Conservation (phyloP, 208 protist species). For the Acanthamoeba divionensis region DNA sequence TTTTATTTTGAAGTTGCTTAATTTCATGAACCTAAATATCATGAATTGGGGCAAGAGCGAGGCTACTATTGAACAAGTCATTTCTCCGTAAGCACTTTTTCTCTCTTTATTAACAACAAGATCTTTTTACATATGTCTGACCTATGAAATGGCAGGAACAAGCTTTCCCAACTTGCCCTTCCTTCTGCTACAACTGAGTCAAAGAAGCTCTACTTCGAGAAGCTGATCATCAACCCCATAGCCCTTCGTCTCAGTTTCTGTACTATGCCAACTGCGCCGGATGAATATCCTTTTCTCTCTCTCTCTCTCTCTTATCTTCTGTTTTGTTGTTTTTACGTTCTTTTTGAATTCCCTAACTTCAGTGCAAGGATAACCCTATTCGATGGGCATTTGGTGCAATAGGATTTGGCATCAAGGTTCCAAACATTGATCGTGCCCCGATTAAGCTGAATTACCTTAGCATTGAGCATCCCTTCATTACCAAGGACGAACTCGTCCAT, state of each 20-base stretch:
- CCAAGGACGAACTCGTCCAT: constrained; percentile 43
- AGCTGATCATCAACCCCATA: constrained; percentile 55
- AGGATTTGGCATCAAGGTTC: constrained; percentile 54
- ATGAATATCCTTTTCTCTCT: not conserved
- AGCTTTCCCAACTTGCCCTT: not conserved
- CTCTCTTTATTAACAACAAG: not conserved
- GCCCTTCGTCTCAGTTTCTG: constrained; percentile 57
- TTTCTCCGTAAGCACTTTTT: not conserved
- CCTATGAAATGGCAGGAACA: not conserved
- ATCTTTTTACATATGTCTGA: not conserved
- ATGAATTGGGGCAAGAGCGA: constrained; percentile 13
- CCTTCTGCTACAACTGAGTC: constrained; percentile 17
- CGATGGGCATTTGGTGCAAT: constrained; percentile 49
- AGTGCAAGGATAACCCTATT: not conserved
- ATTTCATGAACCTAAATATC: constrained; percentile 46
- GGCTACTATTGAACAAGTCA: constrained; percentile 30
- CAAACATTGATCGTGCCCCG: constrained; percentile 68
- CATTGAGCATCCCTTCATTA: constrained; percentile 64
- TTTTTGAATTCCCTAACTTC: not conserved
- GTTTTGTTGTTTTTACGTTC: not conserved
- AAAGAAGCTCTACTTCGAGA: constrained; percentile 63
- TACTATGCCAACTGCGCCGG: not conserved
- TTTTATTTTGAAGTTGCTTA: constrained; percentile 39
- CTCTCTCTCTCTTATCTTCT: not conserved
- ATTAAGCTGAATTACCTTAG: constrained; percentile 67